Base-by-base conservation (phyloP, 2,329 filamentous ascomycete species). In the Claviceps purpurea region DNA sequence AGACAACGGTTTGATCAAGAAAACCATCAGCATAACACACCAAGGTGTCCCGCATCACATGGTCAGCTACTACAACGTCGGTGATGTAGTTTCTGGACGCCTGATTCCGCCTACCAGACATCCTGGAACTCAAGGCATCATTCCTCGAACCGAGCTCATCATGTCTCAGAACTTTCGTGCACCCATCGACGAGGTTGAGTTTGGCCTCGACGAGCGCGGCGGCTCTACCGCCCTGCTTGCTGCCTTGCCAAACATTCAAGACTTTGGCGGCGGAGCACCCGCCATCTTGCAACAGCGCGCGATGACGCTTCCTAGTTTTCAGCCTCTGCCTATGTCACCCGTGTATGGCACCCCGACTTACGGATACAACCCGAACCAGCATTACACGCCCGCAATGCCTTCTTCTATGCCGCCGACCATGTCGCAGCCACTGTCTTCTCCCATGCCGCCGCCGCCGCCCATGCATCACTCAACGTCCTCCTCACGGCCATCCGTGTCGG, bases 21-120 rank as follows among this genome's bases (percentile, higher is more conserved):
- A 95, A 73, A 95, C 89, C 0, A 89, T 95, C 67, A 91, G 85
- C 59, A 80, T 95, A 41, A 81, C 78, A 2, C 81, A 85, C 49
- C 76, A 84, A 26, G 85, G 85, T 2, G 78, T 89, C 2, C 82
- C 81, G 2, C 89, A 95, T 61, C 89, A 95, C 61, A 71, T 96
- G 50, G 89, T 95, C 42, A 90, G 85, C 16, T 96, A 96, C 65
- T 95, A 95, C 70, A 87, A 73, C 44, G 75, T 91, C 11, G 81
- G 87, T 5, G 89, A 95, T 62, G 85, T 89, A n/a, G 75, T 81
- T 59, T 70, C 73, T 46, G 73, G 76, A n/a, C 67, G 64, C 16
- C 72, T 91, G 11, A 70, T 64, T 30, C 76, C 77, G 0, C 87
- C 86, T 1, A 68, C 73, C 1, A 73, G 77, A 51, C 74, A 80